Evolutionary conservation across 2,329 filamentous ascomycete species (phyloP), one percentile per base, ranked within the genome.

Genomic region (Trichoderma semiorbis): DNA sequence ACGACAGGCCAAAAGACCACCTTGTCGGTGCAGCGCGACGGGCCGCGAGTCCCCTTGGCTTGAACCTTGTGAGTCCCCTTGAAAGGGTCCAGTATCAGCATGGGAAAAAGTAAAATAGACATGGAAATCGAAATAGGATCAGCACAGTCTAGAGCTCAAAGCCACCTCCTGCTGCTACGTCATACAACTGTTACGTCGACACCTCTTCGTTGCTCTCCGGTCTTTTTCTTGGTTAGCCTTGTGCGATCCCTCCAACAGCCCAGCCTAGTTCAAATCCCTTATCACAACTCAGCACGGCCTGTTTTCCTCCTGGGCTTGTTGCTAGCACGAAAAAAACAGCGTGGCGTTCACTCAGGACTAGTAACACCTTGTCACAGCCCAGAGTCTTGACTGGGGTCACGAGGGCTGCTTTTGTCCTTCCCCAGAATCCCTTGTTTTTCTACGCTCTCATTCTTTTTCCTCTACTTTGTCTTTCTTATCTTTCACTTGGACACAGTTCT

Each of bases 371-470:
- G 32, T 60, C 39, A 30, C 53, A 68, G 50, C 65, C 65, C 18
- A 24, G 24, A 36, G n/a, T 43, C 53, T 34, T 68, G 50, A 60
- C 53, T 21, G 2, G n/a, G 53, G 65, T 68, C 65, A 68, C 65
- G 65, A 60, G 65, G 34, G 53, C 65, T 60, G 26, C 65, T 32
- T 47, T 60, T 32, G 65, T 68, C 53, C 64, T 58, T 43, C 34
- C 65, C 65, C 65, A 60, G 65, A 30, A 18, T n/a, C 21, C 18
- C 18, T 58, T 60, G 53, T 26, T 24, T 53, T 43, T 43, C 36
- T 18, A 28, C 28, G 28, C 34, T 39, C 43, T 43, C 47, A 4
- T 26, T n/a, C 36, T 47, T 43, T 43, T 30, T 39, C 24, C 16
- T 28, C 16, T 7, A 32, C 28, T 34, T 53, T 16, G 8, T 32